These are phyloP conservation scores for Iberis pinnata DNA, from an alignment of 345 rosid genomes.

Conservation along the genomic window DNA sequence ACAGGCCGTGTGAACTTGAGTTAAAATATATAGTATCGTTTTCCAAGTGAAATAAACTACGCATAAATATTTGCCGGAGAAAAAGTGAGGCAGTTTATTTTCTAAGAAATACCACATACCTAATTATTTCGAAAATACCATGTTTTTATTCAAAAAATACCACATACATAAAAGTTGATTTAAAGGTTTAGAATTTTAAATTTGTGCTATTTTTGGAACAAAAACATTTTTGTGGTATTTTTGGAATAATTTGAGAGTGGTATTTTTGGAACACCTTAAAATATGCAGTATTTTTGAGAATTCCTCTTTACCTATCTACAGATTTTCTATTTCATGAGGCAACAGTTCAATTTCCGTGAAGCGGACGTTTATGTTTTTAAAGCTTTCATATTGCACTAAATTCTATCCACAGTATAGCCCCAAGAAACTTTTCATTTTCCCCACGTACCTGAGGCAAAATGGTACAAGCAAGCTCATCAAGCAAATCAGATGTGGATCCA, in stretches of 20 bases:
- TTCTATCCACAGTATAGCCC: background rate
- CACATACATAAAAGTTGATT: too few species aligned
- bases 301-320: slow-evolving; percentile 2
- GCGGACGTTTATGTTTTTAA: background rate
- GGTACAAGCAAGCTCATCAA: slow-evolving; percentile 63
- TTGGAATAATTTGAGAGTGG: too few species aligned
- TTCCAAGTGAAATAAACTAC: background rate
- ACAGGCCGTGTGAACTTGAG: background rate
- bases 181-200: too few species aligned
- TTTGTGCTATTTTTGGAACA: too few species aligned
- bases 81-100: too few species aligned
- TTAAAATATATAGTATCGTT: background rate
- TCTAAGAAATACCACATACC: too few species aligned
- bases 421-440: background rate
- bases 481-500: slow-evolving; percentile 51
- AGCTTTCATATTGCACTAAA: slow-evolving; percentile 1
- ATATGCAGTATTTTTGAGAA: too few species aligned
- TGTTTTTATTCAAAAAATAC: too few species aligned
- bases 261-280: too few species aligned
- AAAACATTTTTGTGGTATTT: too few species aligned
- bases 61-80: too few species aligned
- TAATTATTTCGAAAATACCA: too few species aligned
- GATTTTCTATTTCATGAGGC: slow-evolving; percentile 4
- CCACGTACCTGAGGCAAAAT: slow-evolving; percentile 57
- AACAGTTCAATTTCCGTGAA: background rate